Evolutionary conservation across 2,329 filamentous ascomycete genomes (phyloP).

Genomic region (Hypomyces perniciosus): DNA sequence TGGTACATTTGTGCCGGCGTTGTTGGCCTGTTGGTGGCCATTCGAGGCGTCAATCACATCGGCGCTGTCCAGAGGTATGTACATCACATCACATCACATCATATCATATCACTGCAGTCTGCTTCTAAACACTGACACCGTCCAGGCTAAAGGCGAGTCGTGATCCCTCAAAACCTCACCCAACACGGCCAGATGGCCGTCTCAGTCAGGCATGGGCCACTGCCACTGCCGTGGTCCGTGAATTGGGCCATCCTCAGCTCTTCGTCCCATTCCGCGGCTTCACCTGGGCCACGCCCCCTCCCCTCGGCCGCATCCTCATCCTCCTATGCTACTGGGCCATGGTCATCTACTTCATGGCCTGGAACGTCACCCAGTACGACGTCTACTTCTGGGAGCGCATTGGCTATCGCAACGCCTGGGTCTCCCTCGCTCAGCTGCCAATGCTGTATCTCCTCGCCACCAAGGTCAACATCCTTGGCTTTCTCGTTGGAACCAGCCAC

Average conservation of each 20-base stretch:
- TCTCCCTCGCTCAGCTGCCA: slow-evolving; percentile 58
- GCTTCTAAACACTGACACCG: neutral
- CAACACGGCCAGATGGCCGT: slow-evolving; percentile 44
- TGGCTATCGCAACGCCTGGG: slow-evolving; percentile 63
- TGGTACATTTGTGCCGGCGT: slow-evolving; percentile 54
- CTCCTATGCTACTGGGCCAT: slow-evolving; percentile 54
- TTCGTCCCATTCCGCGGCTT: slow-evolving; percentile 41
- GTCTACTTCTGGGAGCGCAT: slow-evolving; percentile 58
- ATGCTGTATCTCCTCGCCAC: slow-evolving; percentile 57
- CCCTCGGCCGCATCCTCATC: slow-evolving; percentile 49
- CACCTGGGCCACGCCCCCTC: slow-evolving; percentile 53
- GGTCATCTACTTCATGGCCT: slow-evolving; percentile 51
- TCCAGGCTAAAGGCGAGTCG: slow-evolving; percentile 41
- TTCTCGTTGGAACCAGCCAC: slow-evolving; percentile 57
- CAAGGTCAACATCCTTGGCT: slow-evolving; percentile 54
- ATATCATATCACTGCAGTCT: neutral
- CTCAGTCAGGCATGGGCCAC: slow-evolving; percentile 52
- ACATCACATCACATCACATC: neutral
- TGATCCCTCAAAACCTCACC: slow-evolving; percentile 39
- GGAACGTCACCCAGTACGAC: slow-evolving; percentile 43
- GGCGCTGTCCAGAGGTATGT: slow-evolving; percentile 37
- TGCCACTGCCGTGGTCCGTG: slow-evolving; percentile 49
- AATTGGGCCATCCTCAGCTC: slow-evolving; percentile 50
- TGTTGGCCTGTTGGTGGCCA: slow-evolving; percentile 34
- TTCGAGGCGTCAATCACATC: slow-evolving; percentile 39